These are phyloP conservation scores for Sorghum bicolor DNA, from an alignment of 176 grass and related monocot species.

Conservation along the genomic window Sorghum_bicolor_NCBIv3 NC_012872.2:6638001-6638500, in stretches of 20 bases:
- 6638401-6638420: neutral
- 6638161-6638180: constrained; percentile 96
- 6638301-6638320: neutral
- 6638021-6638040: neutral
- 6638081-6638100: neutral
- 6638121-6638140: constrained; percentile 95
- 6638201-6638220: constrained; percentile 91
- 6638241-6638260: neutral
- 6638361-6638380: neutral
- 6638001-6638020: constrained; percentile 18
- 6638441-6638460: neutral
- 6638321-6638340: neutral
- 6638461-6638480: neutral
- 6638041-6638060: neutral
- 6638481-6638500: neutral
- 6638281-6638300: neutral
- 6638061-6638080: neutral
- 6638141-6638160: constrained; percentile 83
- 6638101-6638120: constrained; percentile 1
- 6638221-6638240: constrained; percentile 47
- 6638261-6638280: neutral
- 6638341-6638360: neutral
- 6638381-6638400: neutral
- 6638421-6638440: neutral
- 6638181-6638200: constrained; percentile 91